Conservation (phyloP, 805 yeast genomes). For the Lipomyces yamadae region DNA sequence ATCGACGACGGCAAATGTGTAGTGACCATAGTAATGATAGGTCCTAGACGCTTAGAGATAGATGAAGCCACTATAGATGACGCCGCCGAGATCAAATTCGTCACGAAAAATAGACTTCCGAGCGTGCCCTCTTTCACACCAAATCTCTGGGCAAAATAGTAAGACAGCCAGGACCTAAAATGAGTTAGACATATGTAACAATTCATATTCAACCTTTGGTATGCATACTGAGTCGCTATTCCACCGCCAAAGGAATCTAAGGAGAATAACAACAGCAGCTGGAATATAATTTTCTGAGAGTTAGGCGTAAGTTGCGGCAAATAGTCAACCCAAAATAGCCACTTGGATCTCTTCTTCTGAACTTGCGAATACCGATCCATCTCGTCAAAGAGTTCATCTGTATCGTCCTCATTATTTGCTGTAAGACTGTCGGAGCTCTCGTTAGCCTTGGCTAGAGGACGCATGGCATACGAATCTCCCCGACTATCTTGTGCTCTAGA, state of each 20-base stretch:
- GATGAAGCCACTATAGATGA: conserved; percentile 79
- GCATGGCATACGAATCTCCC: conserved; percentile 3
- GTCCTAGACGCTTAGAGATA: conserved; percentile 71
- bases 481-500: not conserved
- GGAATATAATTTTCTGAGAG: conserved; percentile 37
- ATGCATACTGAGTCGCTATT: conserved; percentile 68
- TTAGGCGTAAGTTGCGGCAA: conserved; percentile 22
- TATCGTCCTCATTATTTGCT: conserved; percentile 20
- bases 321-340: conserved; percentile 22
- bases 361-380: conserved; percentile 15
- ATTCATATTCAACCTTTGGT: not conserved
- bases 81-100: conserved; percentile 65
- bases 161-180: conserved; percentile 71
- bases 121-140: conserved; percentile 58
- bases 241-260: conserved; percentile 88
- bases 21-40: conserved; percentile 71
- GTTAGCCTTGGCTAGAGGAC: not conserved
- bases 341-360: conserved; percentile 17
- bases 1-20: conserved; percentile 81
- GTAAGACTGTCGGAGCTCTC: conserved; percentile 4
- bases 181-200: not conserved
- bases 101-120: conserved; percentile 69
- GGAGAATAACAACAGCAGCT: conserved; percentile 58
- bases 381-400: conserved; percentile 21
- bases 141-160: conserved; percentile 69